Conservation (phyloP, 192 early-diverging fungal genomes). For the Spizellomyces sp. region DNA sequence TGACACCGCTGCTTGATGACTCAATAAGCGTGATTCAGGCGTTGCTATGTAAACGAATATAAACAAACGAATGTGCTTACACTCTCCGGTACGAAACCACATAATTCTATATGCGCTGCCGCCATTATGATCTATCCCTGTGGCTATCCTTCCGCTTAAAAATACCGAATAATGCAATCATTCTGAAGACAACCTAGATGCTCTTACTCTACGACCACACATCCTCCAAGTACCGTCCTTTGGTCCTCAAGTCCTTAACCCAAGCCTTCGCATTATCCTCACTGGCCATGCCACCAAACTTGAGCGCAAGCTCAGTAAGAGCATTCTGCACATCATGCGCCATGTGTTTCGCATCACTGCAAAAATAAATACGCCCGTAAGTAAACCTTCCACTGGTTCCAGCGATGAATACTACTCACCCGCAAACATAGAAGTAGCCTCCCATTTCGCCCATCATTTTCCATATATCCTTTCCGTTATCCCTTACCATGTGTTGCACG, state of each 20-base stretch:
- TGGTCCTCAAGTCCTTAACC: slow-evolving; percentile 80
- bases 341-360: slow-evolving; percentile 93
- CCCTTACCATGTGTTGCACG: slow-evolving; percentile 87
- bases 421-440: slow-evolving; percentile 89
- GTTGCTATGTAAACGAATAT: too few species aligned
- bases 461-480: slow-evolving; percentile 79
- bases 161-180: too few species aligned
- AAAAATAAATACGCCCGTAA: slow-evolving; percentile 16
- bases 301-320: slow-evolving; percentile 68
- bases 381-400: neutral
- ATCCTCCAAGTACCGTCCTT: slow-evolving; percentile 91
- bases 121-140: too few species aligned
- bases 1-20: too few species aligned
- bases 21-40: too few species aligned
- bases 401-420: slow-evolving; percentile 38
- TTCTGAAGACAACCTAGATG: too few species aligned
- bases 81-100: too few species aligned
- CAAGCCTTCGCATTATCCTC: slow-evolving; percentile 72
- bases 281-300: slow-evolving; percentile 59
- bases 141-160: too few species aligned
- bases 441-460: slow-evolving; percentile 72
- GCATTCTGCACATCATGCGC: slow-evolving; percentile 82
- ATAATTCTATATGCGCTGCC: too few species aligned
- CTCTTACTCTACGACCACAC: slow-evolving; percentile 65
- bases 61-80: too few species aligned